A percentile compares a stretch with the other conserved stretches of the same genome.
phyloP scores from a whole-genome alignment of 805 yeast genomes.

The Saccharomycopsis amapae region DNA sequence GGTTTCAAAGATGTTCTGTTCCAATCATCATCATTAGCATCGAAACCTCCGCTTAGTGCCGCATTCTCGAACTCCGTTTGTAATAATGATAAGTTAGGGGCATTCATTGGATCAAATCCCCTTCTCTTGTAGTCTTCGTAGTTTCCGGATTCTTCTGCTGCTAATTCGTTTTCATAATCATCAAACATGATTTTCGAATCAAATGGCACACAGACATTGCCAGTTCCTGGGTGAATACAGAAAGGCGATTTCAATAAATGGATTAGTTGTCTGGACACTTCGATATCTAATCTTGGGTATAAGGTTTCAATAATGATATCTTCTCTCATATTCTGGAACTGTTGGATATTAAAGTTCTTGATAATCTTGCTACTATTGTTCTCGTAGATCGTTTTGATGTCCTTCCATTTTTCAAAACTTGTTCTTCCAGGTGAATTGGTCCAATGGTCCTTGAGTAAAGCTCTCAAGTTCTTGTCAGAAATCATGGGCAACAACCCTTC shows the following conservation, averaged over 20 bases:
- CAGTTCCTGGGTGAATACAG: constrained; percentile 94
- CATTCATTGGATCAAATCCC: constrained; percentile 69
- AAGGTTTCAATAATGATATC: constrained; percentile 72
- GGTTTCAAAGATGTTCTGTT: constrained; percentile 66
- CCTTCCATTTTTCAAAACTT: constrained; percentile 71
- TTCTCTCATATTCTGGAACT: constrained; percentile 63
- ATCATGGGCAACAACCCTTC: constrained; percentile 53
- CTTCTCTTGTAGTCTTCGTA: constrained; percentile 27
- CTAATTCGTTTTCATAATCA: constrained; percentile 11
- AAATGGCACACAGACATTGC: constrained; percentile 89
- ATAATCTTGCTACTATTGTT: constrained; percentile 21
- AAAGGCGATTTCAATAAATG: constrained; percentile 95
- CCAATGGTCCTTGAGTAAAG: constrained; percentile 57
- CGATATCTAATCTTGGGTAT: constrained; percentile 90
- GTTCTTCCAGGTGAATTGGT: constrained; percentile 41
- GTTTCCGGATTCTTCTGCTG: constrained; percentile 8
- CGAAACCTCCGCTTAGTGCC: constrained; percentile 29
- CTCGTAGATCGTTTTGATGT: constrained; percentile 49
- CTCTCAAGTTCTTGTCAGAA: constrained; percentile 52
- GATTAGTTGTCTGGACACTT: constrained; percentile 82
- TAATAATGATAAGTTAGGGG: constrained; percentile 66
- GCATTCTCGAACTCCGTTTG: constrained; percentile 52
- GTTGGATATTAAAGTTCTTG: constrained; percentile 36
- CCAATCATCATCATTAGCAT: constrained; percentile 33
- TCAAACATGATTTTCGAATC: constrained; percentile 33